A percentile compares a stretch with the other conserved stretches of the same genome.
Evolutionary conservation across 495 filamentous ascomycete species (phyloP).

Genomic region (Aspergillus coremiiformis): DNA sequence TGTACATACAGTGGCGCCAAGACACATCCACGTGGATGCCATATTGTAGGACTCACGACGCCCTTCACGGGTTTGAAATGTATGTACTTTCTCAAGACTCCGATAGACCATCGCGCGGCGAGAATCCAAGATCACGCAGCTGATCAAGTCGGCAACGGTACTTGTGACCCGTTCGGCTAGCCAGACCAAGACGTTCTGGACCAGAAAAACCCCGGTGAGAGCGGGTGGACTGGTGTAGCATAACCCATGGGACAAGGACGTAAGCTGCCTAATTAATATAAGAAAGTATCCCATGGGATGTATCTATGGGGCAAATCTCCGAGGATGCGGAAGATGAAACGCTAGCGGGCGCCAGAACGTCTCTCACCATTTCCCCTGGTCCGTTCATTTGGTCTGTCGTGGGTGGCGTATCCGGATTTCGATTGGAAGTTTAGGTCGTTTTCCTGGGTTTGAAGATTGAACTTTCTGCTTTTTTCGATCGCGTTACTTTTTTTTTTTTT

Average conservation of each 20-base stretch:
- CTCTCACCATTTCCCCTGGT: conserved; percentile 9
- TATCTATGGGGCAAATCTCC: conserved; percentile 9
- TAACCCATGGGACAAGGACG: neutral
- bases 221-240: neutral
- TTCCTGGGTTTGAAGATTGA: neutral
- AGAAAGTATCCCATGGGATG: neutral
- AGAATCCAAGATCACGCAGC: neutral
- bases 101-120: neutral
- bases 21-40: no score
- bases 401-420: neutral
- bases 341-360: conserved; percentile 9
- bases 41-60: no score
- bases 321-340: conserved; percentile 15
- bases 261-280: neutral
- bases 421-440: neutral
- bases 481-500: neutral
- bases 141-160: neutral
- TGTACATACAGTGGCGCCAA: no score
- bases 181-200: neutral
- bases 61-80: no score
- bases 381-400: conserved; percentile 5
- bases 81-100: no score
- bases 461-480: neutral
- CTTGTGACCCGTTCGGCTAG: neutral
- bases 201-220: neutral